Conservation (phyloP, 306 rosid species). For the Lathyrus sativus region DNA sequence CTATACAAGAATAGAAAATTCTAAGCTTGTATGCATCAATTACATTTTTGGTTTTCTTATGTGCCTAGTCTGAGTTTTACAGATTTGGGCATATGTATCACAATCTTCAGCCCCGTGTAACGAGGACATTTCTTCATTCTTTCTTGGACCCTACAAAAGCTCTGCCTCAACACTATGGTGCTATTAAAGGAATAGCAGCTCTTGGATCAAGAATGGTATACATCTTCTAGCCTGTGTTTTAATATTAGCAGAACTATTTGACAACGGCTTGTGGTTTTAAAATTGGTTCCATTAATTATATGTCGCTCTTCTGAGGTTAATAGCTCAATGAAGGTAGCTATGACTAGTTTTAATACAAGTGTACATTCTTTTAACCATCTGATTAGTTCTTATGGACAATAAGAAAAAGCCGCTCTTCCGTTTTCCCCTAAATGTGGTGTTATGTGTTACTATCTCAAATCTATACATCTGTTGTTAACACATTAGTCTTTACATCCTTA, state of each 20-base stretch:
- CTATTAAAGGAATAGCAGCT: conserved; percentile 85
- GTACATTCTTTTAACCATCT: conserved; percentile 6
- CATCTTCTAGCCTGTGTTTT: conserved; percentile 42
- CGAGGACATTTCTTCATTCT: conserved; percentile 78
- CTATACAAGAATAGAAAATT: conserved; percentile 16
- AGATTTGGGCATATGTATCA: conserved; percentile 90
- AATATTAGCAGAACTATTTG: conserved; percentile 17
- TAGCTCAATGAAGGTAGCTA: conserved; percentile 32
- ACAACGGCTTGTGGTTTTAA: conserved; percentile 25
- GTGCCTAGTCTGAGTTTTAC: conserved; percentile 35
- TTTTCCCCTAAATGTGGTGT: conserved; percentile 5
- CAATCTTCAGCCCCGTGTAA: conserved; percentile 85
- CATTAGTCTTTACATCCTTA: conserved; percentile 20
- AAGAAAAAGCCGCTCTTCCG: not conserved
- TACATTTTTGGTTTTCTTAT: conserved; percentile 11
- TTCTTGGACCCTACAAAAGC: conserved; percentile 88
- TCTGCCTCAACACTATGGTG: conserved; percentile 91
- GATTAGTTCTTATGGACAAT: conserved; percentile 15
- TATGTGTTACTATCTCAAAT: conserved; percentile 19
- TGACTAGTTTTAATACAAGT: conserved; percentile 18
- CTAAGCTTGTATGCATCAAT: not conserved
- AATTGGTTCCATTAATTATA: conserved; percentile 16
- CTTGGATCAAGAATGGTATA: conserved; percentile 78
- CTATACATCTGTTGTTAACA: conserved; percentile 18
- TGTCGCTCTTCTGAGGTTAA: conserved; percentile 12